Evolutionary conservation across 116 monocot species (phyloP).

Genomic region (Dioscorea cayenensis): DNA sequence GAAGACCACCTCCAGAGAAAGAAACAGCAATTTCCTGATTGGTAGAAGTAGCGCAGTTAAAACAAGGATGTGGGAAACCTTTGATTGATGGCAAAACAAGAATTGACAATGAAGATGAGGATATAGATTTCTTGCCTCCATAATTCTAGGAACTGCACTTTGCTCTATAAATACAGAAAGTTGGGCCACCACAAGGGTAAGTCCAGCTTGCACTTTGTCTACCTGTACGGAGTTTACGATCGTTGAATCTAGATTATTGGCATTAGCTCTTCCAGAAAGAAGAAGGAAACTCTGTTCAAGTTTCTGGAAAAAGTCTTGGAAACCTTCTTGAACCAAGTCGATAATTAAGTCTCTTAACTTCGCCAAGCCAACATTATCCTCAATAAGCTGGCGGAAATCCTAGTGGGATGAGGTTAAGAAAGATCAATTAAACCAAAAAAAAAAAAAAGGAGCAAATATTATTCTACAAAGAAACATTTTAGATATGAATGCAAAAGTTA

Average conservation of each 20-base stretch:
- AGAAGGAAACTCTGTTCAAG: constrained; percentile 53
- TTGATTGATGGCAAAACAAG: background rate
- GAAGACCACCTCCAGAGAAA: constrained; percentile 76
- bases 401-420: constrained; percentile 9
- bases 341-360: constrained; percentile 69
- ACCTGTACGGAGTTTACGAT: constrained; percentile 18
- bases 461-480: background rate
- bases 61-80: background rate
- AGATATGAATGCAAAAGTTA: background rate
- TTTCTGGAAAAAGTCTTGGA: constrained; percentile 81
- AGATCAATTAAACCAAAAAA: background rate
- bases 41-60: background rate
- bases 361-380: constrained; percentile 56
- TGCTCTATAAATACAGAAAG: constrained; percentile 87
- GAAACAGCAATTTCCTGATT: constrained; percentile 56
- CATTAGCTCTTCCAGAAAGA: constrained; percentile 60
- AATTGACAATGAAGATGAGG: background rate
- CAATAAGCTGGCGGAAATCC: constrained; percentile 82
- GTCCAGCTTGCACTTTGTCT: constrained; percentile 68
- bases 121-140: constrained; percentile 47
- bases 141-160: constrained; percentile 88
- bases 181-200: constrained; percentile 80
- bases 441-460: background rate
- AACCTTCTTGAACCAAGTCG: constrained; percentile 98
- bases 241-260: constrained; percentile 24